Evolutionary conservation across 2,329 filamentous ascomycete genomes (phyloP).

Genomic region (Periconia digitata): DNA sequence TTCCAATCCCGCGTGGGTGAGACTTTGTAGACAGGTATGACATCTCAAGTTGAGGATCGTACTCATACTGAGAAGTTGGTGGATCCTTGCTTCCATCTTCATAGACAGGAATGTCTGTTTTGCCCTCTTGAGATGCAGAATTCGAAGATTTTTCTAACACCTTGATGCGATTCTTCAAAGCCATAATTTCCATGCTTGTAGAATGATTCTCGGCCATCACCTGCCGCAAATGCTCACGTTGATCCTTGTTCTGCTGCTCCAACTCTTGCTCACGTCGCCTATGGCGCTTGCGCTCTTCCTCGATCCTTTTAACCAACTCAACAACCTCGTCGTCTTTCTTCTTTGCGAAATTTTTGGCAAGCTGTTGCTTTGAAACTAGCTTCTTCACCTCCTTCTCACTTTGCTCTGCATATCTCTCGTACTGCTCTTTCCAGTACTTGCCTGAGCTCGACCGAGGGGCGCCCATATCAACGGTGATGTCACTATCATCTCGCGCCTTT

Average conservation of each 20-base stretch:
- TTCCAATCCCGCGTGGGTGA: constrained; percentile 21
- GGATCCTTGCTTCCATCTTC: constrained; percentile 32
- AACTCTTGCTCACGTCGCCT: constrained; percentile 66
- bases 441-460: constrained; percentile 75
- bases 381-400: constrained; percentile 75
- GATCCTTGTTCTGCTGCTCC: constrained; percentile 57
- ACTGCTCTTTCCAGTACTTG: constrained; percentile 78
- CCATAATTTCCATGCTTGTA: constrained; percentile 36
- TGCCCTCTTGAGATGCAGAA: constrained; percentile 17
- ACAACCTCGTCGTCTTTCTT: constrained; percentile 74
- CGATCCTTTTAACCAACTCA: constrained; percentile 65
- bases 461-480: constrained; percentile 70
- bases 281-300: constrained; percentile 68
- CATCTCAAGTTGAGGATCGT: constrained; percentile 11
- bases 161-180: constrained; percentile 35
- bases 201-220: constrained; percentile 36
- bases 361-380: constrained; percentile 75
- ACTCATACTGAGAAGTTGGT: constrained; percentile 9
- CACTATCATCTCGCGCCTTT: constrained; percentile 53
- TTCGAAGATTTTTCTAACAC: constrained; percentile 27
- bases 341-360: constrained; percentile 76
- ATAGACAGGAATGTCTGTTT: constrained; percentile 31
- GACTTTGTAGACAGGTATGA: constrained; percentile 19
- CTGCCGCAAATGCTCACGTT: constrained; percentile 40
- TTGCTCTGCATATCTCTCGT: constrained; percentile 71